Conservation (phyloP, 208 protist genomes). For the Acanthamoeba triangularis region DNA sequence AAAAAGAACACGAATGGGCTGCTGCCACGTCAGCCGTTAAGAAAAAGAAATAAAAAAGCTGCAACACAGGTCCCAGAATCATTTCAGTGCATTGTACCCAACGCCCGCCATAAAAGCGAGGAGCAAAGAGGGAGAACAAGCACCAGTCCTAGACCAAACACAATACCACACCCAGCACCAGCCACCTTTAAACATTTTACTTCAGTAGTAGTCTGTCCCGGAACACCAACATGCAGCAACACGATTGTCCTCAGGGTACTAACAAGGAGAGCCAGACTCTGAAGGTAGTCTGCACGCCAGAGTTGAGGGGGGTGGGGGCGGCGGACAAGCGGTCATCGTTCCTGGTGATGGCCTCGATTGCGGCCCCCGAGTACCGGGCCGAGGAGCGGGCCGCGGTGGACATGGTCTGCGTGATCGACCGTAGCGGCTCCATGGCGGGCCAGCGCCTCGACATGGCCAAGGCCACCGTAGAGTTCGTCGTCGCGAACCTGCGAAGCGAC, state of each 20-base stretch:
- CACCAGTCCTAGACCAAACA: too few species aligned
- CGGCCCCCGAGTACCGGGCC: neutral
- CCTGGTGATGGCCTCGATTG: neutral
- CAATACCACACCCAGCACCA: too few species aligned
- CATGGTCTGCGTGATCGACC: slow-evolving; percentile 56
- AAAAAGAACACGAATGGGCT: too few species aligned
- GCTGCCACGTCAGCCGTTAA: too few species aligned
- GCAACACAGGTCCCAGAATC: too few species aligned
- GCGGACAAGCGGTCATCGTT: neutral
- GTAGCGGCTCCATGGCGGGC: slow-evolving; percentile 11
- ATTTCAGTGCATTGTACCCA: too few species aligned
- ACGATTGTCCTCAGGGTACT: neutral
- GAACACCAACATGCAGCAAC: neutral
- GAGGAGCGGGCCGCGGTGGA: neutral
- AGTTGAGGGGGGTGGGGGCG: neutral
- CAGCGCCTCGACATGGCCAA: slow-evolving; percentile 12
- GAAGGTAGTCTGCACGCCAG: neutral
- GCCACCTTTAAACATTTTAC: too few species aligned
- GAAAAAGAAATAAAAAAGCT: too few species aligned
- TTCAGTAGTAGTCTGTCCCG: too few species aligned
- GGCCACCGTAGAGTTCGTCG: neutral
- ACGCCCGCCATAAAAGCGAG: too few species aligned
- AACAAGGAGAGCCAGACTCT: neutral
- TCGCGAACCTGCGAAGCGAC: neutral
- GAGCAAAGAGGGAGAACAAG: too few species aligned